Evolutionary conservation across 331 rosid species (phyloP).

Genomic region (Rhamnella rubrinervis): DNA sequence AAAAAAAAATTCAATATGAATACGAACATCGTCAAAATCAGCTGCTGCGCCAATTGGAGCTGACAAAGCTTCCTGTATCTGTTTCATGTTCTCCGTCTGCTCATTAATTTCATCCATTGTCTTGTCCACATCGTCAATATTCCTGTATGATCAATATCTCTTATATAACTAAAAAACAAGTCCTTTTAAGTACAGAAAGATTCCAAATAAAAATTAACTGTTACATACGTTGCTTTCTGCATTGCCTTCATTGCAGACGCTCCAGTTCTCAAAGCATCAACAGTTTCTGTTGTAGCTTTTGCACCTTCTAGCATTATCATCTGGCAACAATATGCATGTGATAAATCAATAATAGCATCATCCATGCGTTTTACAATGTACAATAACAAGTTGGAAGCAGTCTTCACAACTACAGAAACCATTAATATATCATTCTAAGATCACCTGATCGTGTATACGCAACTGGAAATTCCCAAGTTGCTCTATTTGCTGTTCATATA

Average conservation of each 20-base stretch:
- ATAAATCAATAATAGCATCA: background rate
- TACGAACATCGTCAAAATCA: constrained; percentile 89
- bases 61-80: constrained; percentile 91
- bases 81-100: constrained; percentile 97
- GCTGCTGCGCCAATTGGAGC: constrained; percentile 86
- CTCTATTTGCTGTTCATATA: constrained; percentile 96
- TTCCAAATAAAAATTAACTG: constrained; percentile 2
- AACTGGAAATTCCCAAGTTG: constrained; percentile 96
- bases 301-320: constrained; percentile 98
- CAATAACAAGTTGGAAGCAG: background rate
- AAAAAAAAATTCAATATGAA: constrained; percentile 13
- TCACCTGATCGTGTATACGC: constrained; percentile 97
- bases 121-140: constrained; percentile 93
- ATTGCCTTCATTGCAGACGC: constrained; percentile 98
- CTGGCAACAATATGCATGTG: constrained; percentile 35
- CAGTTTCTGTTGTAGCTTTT: constrained; percentile 97
- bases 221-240: constrained; percentile 92
- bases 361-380: background rate
- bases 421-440: constrained; percentile 1
- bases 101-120: constrained; percentile 97
- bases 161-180: background rate
- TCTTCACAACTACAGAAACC: background rate
- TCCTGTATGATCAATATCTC: constrained; percentile 42
- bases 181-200: background rate
- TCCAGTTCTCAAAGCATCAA: constrained; percentile 92